Evolutionary conservation across 352 stramenopile species (phyloP).

Genomic region (Pythium phragmiticola): DNA sequence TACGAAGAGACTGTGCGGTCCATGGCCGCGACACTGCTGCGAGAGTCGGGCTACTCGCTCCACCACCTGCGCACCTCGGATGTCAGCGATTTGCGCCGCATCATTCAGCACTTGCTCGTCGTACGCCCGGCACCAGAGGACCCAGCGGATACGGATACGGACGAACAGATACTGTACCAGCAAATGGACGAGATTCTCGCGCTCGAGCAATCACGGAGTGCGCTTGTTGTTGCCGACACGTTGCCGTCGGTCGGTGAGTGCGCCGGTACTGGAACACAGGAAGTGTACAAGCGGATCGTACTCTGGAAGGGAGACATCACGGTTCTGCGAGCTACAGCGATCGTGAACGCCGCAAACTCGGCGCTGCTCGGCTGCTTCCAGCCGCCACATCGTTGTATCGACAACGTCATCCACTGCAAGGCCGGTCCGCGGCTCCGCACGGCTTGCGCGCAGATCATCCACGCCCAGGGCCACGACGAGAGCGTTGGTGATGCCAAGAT

Average conservation of each 20-base stretch:
- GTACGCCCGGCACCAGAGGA: constrained; percentile 39
- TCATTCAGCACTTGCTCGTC: constrained; percentile 54
- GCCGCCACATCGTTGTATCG: constrained; percentile 65
- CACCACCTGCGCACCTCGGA: constrained; percentile 40
- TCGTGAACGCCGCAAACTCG: constrained; percentile 71
- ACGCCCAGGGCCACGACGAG: constrained; percentile 36
- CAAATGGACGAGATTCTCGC: constrained; percentile 29
- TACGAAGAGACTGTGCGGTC: constrained; percentile 35
- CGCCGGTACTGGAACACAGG: background rate
- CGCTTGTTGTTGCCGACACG: constrained; percentile 5
- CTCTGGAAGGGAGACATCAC: constrained; percentile 76
- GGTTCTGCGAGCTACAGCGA: constrained; percentile 50
- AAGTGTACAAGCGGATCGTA: constrained; percentile 30
- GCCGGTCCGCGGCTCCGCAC: constrained; percentile 53
- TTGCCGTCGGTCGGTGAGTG: constrained; percentile 4
- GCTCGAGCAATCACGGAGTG: constrained; percentile 6
- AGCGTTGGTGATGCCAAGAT: constrained; percentile 50
- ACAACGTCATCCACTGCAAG: constrained; percentile 74
- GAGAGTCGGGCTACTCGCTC: constrained; percentile 36
- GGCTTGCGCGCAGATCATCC: constrained; percentile 53
- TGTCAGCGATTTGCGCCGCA: constrained; percentile 41
- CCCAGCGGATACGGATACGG: constrained; percentile 5
- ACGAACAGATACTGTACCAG: constrained; percentile 41
- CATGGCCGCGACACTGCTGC: constrained; percentile 37
- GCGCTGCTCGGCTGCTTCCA: constrained; percentile 69